Evolutionary conservation across 306 rosid species (phyloP).

Genomic region (Quercus robur): DNA sequence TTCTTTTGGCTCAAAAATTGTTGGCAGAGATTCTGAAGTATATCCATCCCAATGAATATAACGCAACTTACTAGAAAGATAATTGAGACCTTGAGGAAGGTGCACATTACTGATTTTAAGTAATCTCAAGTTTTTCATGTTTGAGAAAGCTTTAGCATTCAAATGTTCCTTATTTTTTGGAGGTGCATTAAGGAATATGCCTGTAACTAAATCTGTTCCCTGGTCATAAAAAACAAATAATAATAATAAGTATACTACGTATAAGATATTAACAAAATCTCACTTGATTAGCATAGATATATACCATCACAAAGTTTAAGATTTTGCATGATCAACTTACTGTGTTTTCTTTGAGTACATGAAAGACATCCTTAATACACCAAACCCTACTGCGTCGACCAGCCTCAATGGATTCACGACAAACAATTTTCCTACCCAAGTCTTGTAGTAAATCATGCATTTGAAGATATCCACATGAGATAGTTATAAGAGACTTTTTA

Average conservation of each 20-base stretch:
- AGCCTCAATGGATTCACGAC: not conserved
- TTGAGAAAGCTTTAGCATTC: constrained; percentile 5
- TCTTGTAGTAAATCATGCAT: not conserved
- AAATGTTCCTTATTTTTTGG: not conserved
- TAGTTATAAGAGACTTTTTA: not conserved
- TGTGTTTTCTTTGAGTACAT: not conserved
- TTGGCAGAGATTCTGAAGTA: constrained; percentile 10
- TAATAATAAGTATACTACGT: fast-evolving
- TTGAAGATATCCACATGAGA: not conserved
- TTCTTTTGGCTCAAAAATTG: constrained; percentile 8
- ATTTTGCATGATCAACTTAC: not conserved
- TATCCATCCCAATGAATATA: constrained; percentile 7
- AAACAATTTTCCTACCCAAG: not conserved
- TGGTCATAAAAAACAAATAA: not conserved
- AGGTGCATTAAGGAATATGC: constrained; percentile 12
- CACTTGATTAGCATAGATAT: not conserved
- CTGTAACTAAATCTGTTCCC: constrained; percentile 24
- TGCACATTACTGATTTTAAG: not conserved
- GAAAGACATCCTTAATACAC: not conserved
- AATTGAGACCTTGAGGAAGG: not conserved
- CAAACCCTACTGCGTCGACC: not conserved
- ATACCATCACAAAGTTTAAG: too few species aligned
- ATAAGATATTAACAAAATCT: not conserved
- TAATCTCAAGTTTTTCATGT: constrained; percentile 19
- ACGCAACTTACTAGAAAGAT: constrained; percentile 6